These are phyloP conservation scores for Didymella lethalis DNA, from an alignment of 2,329 filamentous ascomycete species.

Conservation along the genomic window DNA sequence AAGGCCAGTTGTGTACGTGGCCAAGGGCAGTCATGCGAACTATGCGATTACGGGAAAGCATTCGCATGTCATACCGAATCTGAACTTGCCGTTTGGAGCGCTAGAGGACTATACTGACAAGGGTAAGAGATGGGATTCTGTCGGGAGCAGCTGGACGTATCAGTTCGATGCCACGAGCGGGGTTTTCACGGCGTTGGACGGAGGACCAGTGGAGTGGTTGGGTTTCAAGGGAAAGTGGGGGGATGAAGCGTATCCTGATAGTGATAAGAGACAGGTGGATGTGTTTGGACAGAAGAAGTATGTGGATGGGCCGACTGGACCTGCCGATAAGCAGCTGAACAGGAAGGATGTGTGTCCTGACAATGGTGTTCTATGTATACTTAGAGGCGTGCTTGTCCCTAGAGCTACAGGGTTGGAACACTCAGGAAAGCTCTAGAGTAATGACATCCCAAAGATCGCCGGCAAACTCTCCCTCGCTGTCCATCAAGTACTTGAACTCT, in stretches of 20 bases:
- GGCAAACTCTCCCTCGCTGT: not conserved
- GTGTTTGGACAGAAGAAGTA: conserved; percentile 59
- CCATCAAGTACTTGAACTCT: not conserved
- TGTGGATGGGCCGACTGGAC: conserved; percentile 66
- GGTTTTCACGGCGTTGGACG: conserved; percentile 59
- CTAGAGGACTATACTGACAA: conserved; percentile 63
- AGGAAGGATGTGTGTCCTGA: conserved; percentile 65
- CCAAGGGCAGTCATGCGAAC: conserved; percentile 70
- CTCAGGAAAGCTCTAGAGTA: not conserved
- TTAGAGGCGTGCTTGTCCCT: conserved; percentile 52
- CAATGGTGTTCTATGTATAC: conserved; percentile 55
- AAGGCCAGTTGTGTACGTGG: conserved; percentile 65
- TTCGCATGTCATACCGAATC: conserved; percentile 68
- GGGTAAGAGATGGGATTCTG: conserved; percentile 68
- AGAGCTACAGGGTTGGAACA: conserved; percentile 7
- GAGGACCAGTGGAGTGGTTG: conserved; percentile 62
- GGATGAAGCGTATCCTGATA: conserved; percentile 65
- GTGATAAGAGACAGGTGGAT: conserved; percentile 59
- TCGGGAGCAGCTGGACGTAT: conserved; percentile 64
- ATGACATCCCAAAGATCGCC: not conserved
- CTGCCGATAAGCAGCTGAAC: conserved; percentile 65
- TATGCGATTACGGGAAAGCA: conserved; percentile 68
- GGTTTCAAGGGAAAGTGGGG: conserved; percentile 68
- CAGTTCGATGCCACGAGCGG: conserved; percentile 55
- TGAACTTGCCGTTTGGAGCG: conserved; percentile 63